These are phyloP conservation scores for Trifolium pratense DNA, from an alignment of 306 rosid genomes.

Conservation along the genomic window DNA sequence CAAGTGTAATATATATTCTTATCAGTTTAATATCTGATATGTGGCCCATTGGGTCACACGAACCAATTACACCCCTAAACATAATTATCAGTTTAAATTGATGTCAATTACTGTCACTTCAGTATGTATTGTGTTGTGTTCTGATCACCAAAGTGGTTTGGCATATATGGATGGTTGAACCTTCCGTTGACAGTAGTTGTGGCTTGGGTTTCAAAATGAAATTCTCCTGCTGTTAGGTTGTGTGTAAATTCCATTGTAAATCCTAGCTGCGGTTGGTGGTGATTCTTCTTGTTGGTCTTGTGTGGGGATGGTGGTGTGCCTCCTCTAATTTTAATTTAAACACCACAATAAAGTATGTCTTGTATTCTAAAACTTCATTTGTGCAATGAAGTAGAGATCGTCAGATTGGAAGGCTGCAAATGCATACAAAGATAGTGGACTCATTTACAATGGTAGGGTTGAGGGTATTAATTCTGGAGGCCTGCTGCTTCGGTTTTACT, in stretches of 20 bases:
- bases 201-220: too few relatives aligned
- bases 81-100: too few relatives aligned
- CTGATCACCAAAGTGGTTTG: not conserved
- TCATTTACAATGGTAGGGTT: conserved; percentile 71
- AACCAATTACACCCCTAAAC: too few relatives aligned
- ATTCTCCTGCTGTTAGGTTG: not conserved
- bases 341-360: conserved; percentile 4
- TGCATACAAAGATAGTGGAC: conserved; percentile 60
- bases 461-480: conserved; percentile 84
- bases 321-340: not conserved
- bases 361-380: conserved; percentile 64
- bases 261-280: not conserved
- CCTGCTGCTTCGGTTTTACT: conserved; percentile 65
- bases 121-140: not conserved
- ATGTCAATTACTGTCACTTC: too few relatives aligned
- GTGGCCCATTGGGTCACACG: too few relatives aligned
- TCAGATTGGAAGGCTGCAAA: conserved; percentile 89
- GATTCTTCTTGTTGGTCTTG: not conserved
- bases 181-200: too few relatives aligned
- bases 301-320: not conserved
- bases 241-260: not conserved
- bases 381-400: conserved; percentile 89
- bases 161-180: not conserved
- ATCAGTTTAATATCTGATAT: too few relatives aligned
- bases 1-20: too few relatives aligned